These are phyloP conservation scores for Triticum turgidum DNA, from an alignment of 176 grass and related monocot genomes.

Conservation along the genomic window DNA sequence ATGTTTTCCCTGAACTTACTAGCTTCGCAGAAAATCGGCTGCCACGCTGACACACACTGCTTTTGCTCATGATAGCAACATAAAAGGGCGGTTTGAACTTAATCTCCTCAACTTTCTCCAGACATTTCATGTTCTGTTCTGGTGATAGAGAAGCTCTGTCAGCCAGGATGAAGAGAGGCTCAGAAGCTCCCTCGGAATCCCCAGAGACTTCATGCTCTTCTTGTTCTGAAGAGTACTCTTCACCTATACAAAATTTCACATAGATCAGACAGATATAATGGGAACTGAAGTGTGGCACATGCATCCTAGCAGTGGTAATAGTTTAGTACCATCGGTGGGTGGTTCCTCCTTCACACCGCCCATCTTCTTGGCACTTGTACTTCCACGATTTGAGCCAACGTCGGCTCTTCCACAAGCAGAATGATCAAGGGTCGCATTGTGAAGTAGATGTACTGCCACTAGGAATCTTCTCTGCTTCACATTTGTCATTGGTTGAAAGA, in stretches of 20 bases:
- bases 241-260: neutral
- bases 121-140: constrained; percentile 16
- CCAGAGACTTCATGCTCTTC: neutral
- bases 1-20: neutral
- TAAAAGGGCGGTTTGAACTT: constrained; percentile 22
- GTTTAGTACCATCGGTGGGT: neutral
- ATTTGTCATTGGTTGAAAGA: constrained; percentile 25
- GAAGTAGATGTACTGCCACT: constrained; percentile 34
- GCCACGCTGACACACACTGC: neutral
- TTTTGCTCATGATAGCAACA: constrained; percentile 35
- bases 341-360: neutral
- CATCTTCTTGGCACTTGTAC: neutral
- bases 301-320: neutral
- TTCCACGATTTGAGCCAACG: neutral
- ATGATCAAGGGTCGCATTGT: neutral
- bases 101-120: constrained; percentile 21
- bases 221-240: neutral
- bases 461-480: neutral
- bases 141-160: neutral
- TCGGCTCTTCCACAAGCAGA: neutral
- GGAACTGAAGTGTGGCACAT: neutral
- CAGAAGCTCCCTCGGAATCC: neutral
- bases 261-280: neutral
- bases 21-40: neutral
- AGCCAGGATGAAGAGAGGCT: neutral